These are phyloP conservation scores for Sporothrix schenckii DNA, from an alignment of 2,329 filamentous ascomycete species.

Conservation along the genomic window DNA sequence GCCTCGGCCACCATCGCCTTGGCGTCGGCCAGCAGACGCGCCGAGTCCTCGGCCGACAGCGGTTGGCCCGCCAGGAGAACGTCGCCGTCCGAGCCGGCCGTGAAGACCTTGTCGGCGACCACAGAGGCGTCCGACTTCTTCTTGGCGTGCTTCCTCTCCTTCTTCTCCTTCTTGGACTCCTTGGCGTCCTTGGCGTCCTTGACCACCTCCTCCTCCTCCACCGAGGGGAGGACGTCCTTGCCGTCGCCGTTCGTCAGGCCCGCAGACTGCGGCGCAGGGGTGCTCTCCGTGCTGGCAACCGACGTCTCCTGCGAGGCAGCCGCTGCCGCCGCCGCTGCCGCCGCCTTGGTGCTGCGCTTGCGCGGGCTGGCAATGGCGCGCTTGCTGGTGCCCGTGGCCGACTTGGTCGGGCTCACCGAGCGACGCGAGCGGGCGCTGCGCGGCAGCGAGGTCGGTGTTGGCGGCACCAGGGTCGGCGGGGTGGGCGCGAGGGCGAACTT, in stretches of 20 bases:
- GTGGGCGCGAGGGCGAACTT: slow-evolving; percentile 58
- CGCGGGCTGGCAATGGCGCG: slow-evolving; percentile 54
- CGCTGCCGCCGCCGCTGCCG: slow-evolving; percentile 34
- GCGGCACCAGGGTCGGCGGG: slow-evolving; percentile 52
- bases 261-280: slow-evolving; percentile 38
- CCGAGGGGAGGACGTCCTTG: slow-evolving; percentile 56
- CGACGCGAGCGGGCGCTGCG: slow-evolving; percentile 57
- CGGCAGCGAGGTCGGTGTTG: slow-evolving; percentile 52
- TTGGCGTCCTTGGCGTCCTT: slow-evolving; percentile 31
- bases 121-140: slow-evolving; percentile 57
- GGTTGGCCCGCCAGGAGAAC: slow-evolving; percentile 70
- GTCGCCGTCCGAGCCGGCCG: slow-evolving; percentile 57
- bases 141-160: slow-evolving; percentile 58
- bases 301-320: slow-evolving; percentile 41
- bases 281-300: slow-evolving; percentile 40
- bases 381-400: slow-evolving; percentile 41
- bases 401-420: slow-evolving; percentile 62
- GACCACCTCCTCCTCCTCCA: slow-evolving; percentile 56
- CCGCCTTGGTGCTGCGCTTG: slow-evolving; percentile 55
- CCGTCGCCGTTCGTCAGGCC: slow-evolving; percentile 41
- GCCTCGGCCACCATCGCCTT: slow-evolving; percentile 82
- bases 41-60: slow-evolving; percentile 74
- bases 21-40: slow-evolving; percentile 82
- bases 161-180: slow-evolving; percentile 31
- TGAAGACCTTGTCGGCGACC: slow-evolving; percentile 27